These are phyloP conservation scores for Lactarius psammicola DNA, from an alignment of 768 basidiomycete species.

Conservation along the genomic window DNA sequence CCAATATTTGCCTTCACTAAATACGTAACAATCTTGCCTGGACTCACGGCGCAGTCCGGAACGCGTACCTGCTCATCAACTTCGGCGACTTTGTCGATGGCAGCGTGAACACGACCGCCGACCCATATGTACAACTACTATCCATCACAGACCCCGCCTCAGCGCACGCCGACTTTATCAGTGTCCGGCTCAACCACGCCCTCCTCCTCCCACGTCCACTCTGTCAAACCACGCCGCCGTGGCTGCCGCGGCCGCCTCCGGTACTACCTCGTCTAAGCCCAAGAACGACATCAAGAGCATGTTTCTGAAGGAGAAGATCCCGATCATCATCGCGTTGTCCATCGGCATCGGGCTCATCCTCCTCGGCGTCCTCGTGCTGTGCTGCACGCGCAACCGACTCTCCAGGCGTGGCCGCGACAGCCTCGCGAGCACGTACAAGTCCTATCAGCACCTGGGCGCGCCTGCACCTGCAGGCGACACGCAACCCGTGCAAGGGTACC, in stretches of 20 bases:
- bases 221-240: background rate
- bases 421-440: conserved; percentile 6
- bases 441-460: conserved; percentile 7
- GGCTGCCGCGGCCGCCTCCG: background rate
- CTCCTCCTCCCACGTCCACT: conserved; percentile 37
- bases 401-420: background rate
- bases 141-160: conserved; percentile 51
- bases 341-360: background rate
- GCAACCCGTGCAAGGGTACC: conserved; percentile 4
- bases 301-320: conserved; percentile 3
- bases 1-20: conserved; percentile 3
- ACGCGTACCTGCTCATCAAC: conserved; percentile 40
- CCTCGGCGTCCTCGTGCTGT: conserved; percentile 3
- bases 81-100: conserved; percentile 38
- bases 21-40: background rate
- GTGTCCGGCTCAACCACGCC: conserved; percentile 50
- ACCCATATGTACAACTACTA: conserved; percentile 69
- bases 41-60: conserved; percentile 35
- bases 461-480: background rate
- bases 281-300: background rate
- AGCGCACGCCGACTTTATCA: conserved; percentile 64
- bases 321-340: conserved; percentile 6
- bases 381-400: background rate
- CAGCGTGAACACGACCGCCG: conserved; percentile 37
- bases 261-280: background rate